Evolutionary conservation across 306 rosid species (phyloP).

Genomic region (Prunus campanulata): DNA sequence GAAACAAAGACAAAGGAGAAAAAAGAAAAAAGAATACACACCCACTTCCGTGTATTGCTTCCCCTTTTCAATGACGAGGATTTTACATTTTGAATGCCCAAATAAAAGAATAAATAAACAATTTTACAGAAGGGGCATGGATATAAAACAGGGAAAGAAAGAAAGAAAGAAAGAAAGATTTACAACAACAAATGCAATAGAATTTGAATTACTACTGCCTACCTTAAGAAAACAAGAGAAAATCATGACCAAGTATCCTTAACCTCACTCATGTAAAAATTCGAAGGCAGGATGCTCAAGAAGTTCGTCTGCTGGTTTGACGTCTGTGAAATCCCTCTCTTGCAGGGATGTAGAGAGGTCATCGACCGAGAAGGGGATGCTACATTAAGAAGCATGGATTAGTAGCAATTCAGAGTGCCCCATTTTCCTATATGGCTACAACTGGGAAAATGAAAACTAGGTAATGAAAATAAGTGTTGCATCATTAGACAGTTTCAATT

Average conservation of each 20-base stretch:
- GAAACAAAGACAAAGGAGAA: slow-evolving; percentile 9
- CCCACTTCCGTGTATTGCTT: slow-evolving; percentile 36
- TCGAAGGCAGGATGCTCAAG: slow-evolving; percentile 86
- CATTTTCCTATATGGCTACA: background rate
- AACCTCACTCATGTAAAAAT: slow-evolving; percentile 83
- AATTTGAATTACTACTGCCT: slow-evolving; percentile 35
- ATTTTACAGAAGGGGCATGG: slow-evolving; percentile 51
- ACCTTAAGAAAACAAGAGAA: slow-evolving; percentile 30
- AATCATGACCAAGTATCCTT: slow-evolving; percentile 36
- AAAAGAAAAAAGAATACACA: slow-evolving; percentile 20
- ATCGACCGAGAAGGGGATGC: slow-evolving; percentile 96
- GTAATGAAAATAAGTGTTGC: background rate
- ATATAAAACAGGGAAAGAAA: slow-evolving; percentile 24
- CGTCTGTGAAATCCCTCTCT: slow-evolving; percentile 83
- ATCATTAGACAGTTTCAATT: background rate
- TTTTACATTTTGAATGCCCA: slow-evolving; percentile 39
- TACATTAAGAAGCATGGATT: slow-evolving; percentile 33
- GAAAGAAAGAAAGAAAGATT: slow-evolving; percentile 28
- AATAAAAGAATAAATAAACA: slow-evolving; percentile 78
- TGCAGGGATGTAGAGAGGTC: slow-evolving; percentile 84
- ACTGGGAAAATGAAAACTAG: background rate
- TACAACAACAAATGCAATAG: slow-evolving; percentile 56
- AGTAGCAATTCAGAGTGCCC: slow-evolving; percentile 5
- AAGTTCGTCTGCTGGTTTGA: slow-evolving; percentile 81
- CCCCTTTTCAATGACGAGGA: slow-evolving; percentile 31